Evolutionary conservation across 805 yeast species (phyloP).

Genomic region (Lipomyces lipofer): DNA sequence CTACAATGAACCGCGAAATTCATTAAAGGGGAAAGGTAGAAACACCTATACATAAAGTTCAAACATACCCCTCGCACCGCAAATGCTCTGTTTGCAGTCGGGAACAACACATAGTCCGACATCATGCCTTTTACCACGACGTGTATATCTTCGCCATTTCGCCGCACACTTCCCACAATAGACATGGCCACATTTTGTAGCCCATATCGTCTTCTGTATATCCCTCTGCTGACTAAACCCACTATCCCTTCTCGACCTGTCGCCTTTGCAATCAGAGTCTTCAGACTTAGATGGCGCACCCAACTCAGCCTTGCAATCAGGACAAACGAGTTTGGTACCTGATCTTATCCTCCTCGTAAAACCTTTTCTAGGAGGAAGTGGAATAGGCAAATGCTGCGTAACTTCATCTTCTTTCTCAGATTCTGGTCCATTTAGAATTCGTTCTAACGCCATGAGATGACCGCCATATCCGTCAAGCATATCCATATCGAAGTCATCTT

Average conservation of each 20-base stretch:
- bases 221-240: constrained; percentile 1
- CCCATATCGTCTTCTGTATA: constrained; percentile 17
- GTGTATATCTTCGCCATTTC: constrained; percentile 6
- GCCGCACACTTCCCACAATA: constrained; percentile 30
- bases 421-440: too few relatives aligned
- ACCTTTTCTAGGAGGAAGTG: constrained; percentile 15
- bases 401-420: too few relatives aligned
- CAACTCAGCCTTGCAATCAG: constrained; percentile 16
- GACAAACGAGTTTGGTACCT: constrained; percentile 15
- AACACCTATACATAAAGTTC: constrained; percentile 20
- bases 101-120: constrained; percentile 17
- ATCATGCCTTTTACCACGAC: constrained; percentile 5
- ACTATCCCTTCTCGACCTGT: background rate
- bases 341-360: constrained; percentile 16
- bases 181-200: constrained; percentile 29
- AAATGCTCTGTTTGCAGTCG: constrained; percentile 20
- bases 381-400: too few relatives aligned
- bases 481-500: background rate
- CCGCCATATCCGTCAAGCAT: too few relatives aligned
- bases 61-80: constrained; percentile 24
- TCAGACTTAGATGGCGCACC: constrained; percentile 13
- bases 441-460: too few relatives aligned
- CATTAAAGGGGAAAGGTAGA: too few relatives aligned
- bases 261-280: constrained; percentile 2
- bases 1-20: background rate